phyloP scores from a whole-genome alignment of 148 eudicot genomes.

The Beta vulgaris region DNA sequence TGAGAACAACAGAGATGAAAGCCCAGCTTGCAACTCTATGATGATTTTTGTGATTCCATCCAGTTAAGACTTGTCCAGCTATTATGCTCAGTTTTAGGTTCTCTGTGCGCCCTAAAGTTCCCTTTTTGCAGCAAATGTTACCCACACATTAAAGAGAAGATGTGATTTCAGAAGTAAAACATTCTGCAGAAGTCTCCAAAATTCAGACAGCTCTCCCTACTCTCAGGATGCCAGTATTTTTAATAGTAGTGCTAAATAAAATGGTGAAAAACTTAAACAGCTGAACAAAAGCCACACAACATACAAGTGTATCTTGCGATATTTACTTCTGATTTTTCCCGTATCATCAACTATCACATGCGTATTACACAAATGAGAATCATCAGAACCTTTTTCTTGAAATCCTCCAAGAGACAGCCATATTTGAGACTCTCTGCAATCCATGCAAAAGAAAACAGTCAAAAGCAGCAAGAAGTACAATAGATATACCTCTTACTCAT shows the following conservation, averaged over 20 bases:
- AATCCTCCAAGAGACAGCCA: conserved; percentile 98
- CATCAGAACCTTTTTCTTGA: conserved; percentile 84
- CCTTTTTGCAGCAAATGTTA: not conserved
- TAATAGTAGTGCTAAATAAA: not conserved
- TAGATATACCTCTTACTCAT: not conserved
- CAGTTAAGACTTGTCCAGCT: not conserved
- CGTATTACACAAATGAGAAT: conserved; percentile 76
- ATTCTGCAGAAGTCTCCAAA: not conserved
- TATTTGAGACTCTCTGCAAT: conserved; percentile 75
- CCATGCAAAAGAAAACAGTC: conserved; percentile 11
- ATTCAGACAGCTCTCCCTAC: not conserved
- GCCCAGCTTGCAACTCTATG: not conserved
- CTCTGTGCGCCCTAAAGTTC: not conserved
- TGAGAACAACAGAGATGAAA: not conserved
- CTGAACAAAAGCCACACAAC: conserved; percentile 25
- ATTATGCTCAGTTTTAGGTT: not conserved
- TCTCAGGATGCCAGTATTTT: not conserved
- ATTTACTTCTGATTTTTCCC: conserved; percentile 68
- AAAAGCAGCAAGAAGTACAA: not conserved
- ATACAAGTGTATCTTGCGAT: conserved; percentile 80
- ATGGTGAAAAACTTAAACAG: not conserved
- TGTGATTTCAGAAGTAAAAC: not conserved
- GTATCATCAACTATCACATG: conserved; percentile 82
- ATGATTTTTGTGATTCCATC: not conserved
- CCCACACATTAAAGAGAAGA: not conserved